Base-by-base conservation (phyloP, 2,329 filamentous ascomycete species). In the Diaporthe citrichinensis region DNA sequence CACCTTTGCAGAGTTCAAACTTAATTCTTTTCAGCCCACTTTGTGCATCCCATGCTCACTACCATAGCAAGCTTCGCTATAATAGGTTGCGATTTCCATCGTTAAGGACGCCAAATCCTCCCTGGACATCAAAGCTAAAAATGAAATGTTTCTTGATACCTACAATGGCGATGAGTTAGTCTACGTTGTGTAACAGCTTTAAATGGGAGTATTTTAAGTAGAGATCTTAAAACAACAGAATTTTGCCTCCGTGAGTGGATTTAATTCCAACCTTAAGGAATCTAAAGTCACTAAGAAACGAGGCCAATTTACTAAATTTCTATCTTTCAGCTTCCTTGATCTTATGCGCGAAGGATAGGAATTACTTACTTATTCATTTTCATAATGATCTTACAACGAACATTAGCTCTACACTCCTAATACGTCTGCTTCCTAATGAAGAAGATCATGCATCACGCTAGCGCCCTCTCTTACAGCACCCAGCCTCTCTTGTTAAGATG, bases 381-480 rank as follows among this genome's bases (percentile, higher is more conserved):
- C 0, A 78, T 79, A 41, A 84, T 31, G 0, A 82, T 84, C 62
- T 85, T 84, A 55, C 83, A 86, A 1, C 81, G 74, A 1, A 85
- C 79, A 0, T 83, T 82, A 0, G 78, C 67, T 0, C 84, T 82
- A 44, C 85, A 86, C 55, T 85, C 85, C 79, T 80, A 87, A 46
- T 86, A 86, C 1, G 83, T 81, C 74, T 86, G 83, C 3, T 74
- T 78, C 0, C 81, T 73, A 0, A 83, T 82, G 73, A 85, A 87
- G 67, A 81, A 84, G 12, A 87, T 83, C 0, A 82, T 84, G 15
- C 85, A 79, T n/a, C 81, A 78, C 0, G 84, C 81, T 7, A 86
- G 72, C 0, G 80, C 82, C n/a, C 81, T 72, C 74, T 86, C 84
- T 69, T 86, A 84, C 9, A 85, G 46, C 0, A 85, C 84, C 85